Evolutionary conservation across 2,329 filamentous ascomycete genomes (phyloP), one percentile per base, ranked within the genome.

Genomic region (Beauveria sp.): DNA sequence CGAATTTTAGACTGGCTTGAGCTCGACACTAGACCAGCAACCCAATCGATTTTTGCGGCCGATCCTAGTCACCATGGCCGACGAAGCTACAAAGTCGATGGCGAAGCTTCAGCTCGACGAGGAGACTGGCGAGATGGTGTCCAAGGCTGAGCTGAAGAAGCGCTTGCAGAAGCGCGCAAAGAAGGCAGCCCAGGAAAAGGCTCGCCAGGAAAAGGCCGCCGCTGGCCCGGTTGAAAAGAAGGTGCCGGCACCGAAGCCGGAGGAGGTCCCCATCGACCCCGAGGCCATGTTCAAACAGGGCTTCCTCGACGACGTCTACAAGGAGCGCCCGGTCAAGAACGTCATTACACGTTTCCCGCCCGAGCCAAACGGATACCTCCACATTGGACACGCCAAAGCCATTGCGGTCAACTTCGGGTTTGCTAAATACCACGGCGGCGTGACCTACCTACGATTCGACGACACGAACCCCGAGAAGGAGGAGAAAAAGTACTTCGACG

Each of bases 341-440:
- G 85, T 88, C 22, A 74, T 87, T 54, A 92, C 89, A 4, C 85
- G 89, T 66, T 93, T 93, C 70, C 90, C 90, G 2, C 90, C 90
- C 22, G 90, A 93, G 75, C 95, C 95, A 53, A 98, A 98, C 73
- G 95, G 93, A 60, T 97, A 89, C 72, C 83, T 97, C 10, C 93
- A 97, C 71, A 89, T 98, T 67, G 93, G 93, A 22, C 95, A 98
- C 72, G 90, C 89, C 66, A 98, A 98, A 78, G 93, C 95, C 24
- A 97, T 98, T 73, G 89, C 91, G 0, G 86, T 98, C 74, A 97
- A 98, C 76, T 98, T 98, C 76, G 93, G 93, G 7, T 98, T 97
- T 72, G 93, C 95, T 16, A 86, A 84, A 70, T 86, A 87, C 70
- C 90, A 96, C 71, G 89, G 88, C 42, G 93, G 93, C 28, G 54